Conservation (phyloP, 345 rosid species). For the Brassica cretica region DNA sequence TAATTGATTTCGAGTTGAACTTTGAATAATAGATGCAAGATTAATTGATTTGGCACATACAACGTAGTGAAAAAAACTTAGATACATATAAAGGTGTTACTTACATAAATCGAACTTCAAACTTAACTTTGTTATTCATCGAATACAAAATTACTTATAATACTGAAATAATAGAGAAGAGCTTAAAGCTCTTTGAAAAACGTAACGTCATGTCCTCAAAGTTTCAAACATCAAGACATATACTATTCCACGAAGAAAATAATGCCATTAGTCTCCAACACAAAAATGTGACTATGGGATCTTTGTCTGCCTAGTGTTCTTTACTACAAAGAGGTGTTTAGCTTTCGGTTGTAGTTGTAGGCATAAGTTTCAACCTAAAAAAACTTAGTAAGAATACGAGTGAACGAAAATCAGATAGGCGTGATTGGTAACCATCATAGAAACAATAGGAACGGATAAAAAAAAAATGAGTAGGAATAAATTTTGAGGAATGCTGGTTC, state of each 20-base stretch:
- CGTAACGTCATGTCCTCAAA: constrained; percentile 26
- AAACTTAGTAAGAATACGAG: background rate
- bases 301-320: constrained; percentile 31
- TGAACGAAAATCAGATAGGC: background rate
- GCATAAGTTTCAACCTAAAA: background rate
- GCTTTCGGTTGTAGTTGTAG: background rate
- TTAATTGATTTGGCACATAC: background rate
- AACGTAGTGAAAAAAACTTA: background rate
- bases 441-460: too few relatives aligned
- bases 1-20: background rate
- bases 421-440: too few relatives aligned
- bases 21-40: background rate
- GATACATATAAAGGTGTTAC: background rate
- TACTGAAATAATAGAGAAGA: background rate
- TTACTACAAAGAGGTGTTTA: background rate
- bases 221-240: constrained; percentile 40
- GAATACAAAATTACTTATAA: constrained; percentile 1
- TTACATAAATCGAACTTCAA: background rate
- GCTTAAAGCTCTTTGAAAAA: constrained; percentile 19
- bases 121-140: background rate
- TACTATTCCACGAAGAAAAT: constrained; percentile 26
- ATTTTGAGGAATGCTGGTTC: too few relatives aligned
- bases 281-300: constrained; percentile 21
- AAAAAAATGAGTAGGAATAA: too few relatives aligned
- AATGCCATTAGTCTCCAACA: constrained; percentile 34